Percentiles rank a stretch among this genome's conserved stretches.
These are phyloP conservation scores for Chalaropsis thielavioides DNA, from an alignment of 2,329 filamentous ascomycete species.

Conservation along the genomic window DNA sequence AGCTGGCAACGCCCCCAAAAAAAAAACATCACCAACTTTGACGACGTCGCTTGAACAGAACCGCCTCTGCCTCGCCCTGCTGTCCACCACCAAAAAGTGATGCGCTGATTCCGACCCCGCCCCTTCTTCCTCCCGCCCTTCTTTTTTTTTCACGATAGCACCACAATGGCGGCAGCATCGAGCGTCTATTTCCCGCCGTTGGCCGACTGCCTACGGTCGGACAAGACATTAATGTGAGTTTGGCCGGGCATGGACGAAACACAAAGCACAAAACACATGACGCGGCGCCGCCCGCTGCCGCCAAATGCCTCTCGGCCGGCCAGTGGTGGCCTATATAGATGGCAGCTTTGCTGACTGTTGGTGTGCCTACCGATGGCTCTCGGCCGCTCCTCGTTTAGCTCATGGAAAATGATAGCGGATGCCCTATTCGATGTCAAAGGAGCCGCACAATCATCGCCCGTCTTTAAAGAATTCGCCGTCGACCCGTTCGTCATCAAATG, in stretches of 20 bases:
- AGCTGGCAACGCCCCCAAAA: slow-evolving; percentile 5
- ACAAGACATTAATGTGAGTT: slow-evolving; percentile 64
- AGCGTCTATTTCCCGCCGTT: slow-evolving; percentile 73
- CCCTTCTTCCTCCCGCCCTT: background rate
- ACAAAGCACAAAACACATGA: too few relatives aligned
- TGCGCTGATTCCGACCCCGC: background rate
- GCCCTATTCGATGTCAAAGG: slow-evolving; percentile 43
- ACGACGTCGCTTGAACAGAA: background rate
- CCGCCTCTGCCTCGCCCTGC: background rate
- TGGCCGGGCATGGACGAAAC: background rate
- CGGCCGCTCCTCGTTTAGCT: slow-evolving; percentile 28
- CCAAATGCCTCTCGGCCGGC: background rate
- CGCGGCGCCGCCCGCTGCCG: too few relatives aligned
- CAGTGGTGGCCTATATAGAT: background rate
- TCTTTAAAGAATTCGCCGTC: slow-evolving; percentile 54
- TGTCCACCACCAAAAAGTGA: background rate
- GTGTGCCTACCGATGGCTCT: too few relatives aligned
- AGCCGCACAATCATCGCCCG: slow-evolving; percentile 37
- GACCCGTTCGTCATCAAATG: slow-evolving; percentile 54
- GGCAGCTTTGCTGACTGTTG: background rate
- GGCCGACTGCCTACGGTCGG: slow-evolving; percentile 69
- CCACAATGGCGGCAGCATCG: slow-evolving; percentile 53
- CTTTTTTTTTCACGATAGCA: background rate
- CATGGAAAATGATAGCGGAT: slow-evolving; percentile 46
- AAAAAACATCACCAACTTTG: slow-evolving; percentile 9